phyloP scores from a whole-genome alignment of 2,329 filamentous ascomycete genomes.

The Arachnomyces sp. region DNA sequence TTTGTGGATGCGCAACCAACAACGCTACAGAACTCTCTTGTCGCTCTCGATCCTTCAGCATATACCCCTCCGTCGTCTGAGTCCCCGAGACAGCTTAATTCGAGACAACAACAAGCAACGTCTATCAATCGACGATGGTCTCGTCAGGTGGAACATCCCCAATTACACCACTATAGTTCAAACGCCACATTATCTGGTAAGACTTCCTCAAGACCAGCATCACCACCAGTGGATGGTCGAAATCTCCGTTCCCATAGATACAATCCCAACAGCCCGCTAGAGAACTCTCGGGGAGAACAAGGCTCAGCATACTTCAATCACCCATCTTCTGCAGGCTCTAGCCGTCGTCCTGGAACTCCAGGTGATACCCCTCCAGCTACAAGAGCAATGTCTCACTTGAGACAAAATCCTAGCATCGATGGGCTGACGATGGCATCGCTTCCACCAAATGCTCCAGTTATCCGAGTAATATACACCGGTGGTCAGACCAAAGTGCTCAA shows the following conservation, averaged over 20 bases:
- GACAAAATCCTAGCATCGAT: slow-evolving; percentile 78
- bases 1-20: not conserved
- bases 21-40: slow-evolving; percentile 67
- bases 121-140: slow-evolving; percentile 57
- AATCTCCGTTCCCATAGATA: slow-evolving; percentile 52
- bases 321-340: slow-evolving; percentile 47
- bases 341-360: slow-evolving; percentile 53
- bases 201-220: slow-evolving; percentile 60
- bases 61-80: slow-evolving; percentile 57
- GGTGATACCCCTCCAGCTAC: slow-evolving; percentile 56
- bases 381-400: slow-evolving; percentile 61
- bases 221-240: slow-evolving; percentile 53
- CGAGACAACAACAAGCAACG: slow-evolving; percentile 41
- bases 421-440: slow-evolving; percentile 78
- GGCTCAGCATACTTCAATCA: slow-evolving; percentile 47
- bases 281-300: slow-evolving; percentile 45
- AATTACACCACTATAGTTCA: slow-evolving; percentile 34
- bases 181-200: slow-evolving; percentile 38
- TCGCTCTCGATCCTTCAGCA: slow-evolving; percentile 61
- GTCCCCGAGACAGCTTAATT: slow-evolving; percentile 56
- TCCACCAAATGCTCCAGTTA: slow-evolving; percentile 78
- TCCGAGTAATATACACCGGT: slow-evolving; percentile 85
- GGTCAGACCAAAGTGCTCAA: slow-evolving; percentile 91
- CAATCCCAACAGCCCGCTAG: slow-evolving; percentile 51
- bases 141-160: slow-evolving; percentile 31